Evolutionary conservation across 2,329 filamentous ascomycete genomes (phyloP).

Genomic region (Sarocladium oryzae): DNA sequence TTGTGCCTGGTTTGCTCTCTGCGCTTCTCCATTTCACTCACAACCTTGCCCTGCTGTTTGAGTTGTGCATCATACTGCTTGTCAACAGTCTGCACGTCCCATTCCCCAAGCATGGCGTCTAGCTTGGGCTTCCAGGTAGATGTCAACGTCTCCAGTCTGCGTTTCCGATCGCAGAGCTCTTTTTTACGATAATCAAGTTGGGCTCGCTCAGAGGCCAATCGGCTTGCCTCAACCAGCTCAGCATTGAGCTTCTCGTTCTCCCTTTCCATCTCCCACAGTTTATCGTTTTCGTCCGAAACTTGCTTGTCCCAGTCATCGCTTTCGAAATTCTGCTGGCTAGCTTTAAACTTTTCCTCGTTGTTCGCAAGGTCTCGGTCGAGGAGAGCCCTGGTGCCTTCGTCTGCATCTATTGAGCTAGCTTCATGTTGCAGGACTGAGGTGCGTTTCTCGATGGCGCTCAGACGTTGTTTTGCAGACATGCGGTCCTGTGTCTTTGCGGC

Average conservation of each 20-base stretch:
- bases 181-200: constrained; percentile 78
- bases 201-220: constrained; percentile 74
- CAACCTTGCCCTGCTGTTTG: constrained; percentile 47
- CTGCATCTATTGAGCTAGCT: constrained; percentile 66
- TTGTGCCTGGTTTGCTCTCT: constrained; percentile 67
- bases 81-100: constrained; percentile 66
- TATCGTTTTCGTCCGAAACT: constrained; percentile 58
- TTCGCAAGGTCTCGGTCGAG: constrained; percentile 59
- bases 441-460: constrained; percentile 66
- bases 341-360: constrained; percentile 55
- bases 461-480: constrained; percentile 64
- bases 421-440: constrained; percentile 59
- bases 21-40: constrained; percentile 60
- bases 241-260: constrained; percentile 64
- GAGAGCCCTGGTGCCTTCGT: constrained; percentile 76
- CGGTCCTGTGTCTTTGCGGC: constrained; percentile 69
- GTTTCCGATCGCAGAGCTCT: constrained; percentile 66
- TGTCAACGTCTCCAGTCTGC: constrained; percentile 70
- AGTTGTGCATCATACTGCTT: constrained; percentile 59
- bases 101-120: constrained; percentile 58
- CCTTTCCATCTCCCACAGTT: constrained; percentile 63
- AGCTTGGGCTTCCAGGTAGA: constrained; percentile 70
- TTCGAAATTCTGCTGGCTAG: constrained; percentile 57
- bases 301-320: constrained; percentile 63
- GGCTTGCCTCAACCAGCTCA: constrained; percentile 80